Conservation (phyloP, 306 rosid genomes). For the Dicorynia guianensis region DNA sequence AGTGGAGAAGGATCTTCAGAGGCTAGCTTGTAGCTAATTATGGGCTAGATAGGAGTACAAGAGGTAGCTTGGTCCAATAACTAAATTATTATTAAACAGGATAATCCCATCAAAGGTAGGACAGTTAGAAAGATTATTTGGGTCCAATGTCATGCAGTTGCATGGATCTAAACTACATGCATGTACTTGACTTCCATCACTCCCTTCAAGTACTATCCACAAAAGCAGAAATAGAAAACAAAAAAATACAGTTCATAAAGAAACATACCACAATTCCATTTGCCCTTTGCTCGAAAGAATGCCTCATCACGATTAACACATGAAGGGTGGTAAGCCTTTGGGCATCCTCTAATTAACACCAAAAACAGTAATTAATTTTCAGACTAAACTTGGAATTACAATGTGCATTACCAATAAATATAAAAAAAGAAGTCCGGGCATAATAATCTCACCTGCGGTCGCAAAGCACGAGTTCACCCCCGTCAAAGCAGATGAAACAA, state of each 20-base stretch:
- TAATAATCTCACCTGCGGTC: conserved; percentile 80
- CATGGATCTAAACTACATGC: not conserved
- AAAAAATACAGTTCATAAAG: not conserved
- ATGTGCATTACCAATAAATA: conserved; percentile 4
- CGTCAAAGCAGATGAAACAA: conserved; percentile 98
- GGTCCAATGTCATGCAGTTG: not conserved
- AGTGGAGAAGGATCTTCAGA: too few relatives aligned
- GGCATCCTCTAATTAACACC: conserved; percentile 81
- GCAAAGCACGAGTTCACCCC: conserved; percentile 97
- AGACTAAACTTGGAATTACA: not conserved
- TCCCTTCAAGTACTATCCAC: not conserved
- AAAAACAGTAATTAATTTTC: conserved; percentile 26
- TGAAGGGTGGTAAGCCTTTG: conserved; percentile 97
- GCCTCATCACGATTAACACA: conserved; percentile 95
- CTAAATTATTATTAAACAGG: not conserved
- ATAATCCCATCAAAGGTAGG: conserved; percentile 1
- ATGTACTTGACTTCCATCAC: conserved; percentile 14
- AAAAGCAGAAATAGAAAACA: not conserved
- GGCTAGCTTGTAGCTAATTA: too few relatives aligned
- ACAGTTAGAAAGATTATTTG: not conserved
- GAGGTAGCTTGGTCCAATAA: not conserved
- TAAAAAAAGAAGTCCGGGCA: not conserved
- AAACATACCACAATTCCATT: conserved; percentile 93
- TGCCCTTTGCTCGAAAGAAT: conserved; percentile 93
- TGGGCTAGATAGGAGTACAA: too few relatives aligned